A percentile compares a stretch with the other conserved stretches of the same genome.
Conservation (phyloP, 192 early-diverging fungal species). For the Allomyces javanicus region DNA sequence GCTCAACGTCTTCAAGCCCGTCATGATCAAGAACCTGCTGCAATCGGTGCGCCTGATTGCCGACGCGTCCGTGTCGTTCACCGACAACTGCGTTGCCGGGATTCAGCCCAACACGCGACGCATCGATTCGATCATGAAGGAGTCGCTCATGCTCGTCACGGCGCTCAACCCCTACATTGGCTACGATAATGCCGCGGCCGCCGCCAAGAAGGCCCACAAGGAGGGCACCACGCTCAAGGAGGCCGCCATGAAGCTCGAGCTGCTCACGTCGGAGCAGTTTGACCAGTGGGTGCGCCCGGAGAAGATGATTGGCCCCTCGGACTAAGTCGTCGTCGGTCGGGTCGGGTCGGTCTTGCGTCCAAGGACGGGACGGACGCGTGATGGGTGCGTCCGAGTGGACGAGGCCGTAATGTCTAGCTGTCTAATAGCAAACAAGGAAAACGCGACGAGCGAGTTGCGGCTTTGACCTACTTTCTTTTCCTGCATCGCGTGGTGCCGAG, state of each 20-base stretch:
- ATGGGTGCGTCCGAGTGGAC: too few relatives aligned
- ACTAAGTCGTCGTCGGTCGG: not conserved
- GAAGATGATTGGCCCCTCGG: constrained; percentile 51
- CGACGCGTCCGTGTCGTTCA: constrained; percentile 81
- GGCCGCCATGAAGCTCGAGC: constrained; percentile 69
- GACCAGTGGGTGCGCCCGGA: constrained; percentile 89
- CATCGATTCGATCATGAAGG: constrained; percentile 69
- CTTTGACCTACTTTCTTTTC: too few relatives aligned
- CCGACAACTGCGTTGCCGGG: constrained; percentile 84
- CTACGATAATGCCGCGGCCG: constrained; percentile 61
- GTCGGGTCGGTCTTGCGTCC: too few relatives aligned
- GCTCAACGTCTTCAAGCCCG: constrained; percentile 99
- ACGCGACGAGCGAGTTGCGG: too few relatives aligned
- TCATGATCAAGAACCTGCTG: constrained; percentile 93
- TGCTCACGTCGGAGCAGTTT: constrained; percentile 80
- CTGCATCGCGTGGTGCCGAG: too few relatives aligned
- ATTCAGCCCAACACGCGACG: constrained; percentile 84
- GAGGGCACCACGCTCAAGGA: constrained; percentile 70
- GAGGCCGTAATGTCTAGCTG: too few relatives aligned
- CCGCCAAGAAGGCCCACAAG: constrained; percentile 95
- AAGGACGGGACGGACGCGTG: too few relatives aligned
- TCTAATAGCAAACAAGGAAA: too few relatives aligned
- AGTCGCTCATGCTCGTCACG: constrained; percentile 95
- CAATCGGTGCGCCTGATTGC: constrained; percentile 76
- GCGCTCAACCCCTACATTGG: constrained; percentile 97